Conservation (phyloP, 1,284 basidiomycete species). For the Gymnopus androsaceus region DNA sequence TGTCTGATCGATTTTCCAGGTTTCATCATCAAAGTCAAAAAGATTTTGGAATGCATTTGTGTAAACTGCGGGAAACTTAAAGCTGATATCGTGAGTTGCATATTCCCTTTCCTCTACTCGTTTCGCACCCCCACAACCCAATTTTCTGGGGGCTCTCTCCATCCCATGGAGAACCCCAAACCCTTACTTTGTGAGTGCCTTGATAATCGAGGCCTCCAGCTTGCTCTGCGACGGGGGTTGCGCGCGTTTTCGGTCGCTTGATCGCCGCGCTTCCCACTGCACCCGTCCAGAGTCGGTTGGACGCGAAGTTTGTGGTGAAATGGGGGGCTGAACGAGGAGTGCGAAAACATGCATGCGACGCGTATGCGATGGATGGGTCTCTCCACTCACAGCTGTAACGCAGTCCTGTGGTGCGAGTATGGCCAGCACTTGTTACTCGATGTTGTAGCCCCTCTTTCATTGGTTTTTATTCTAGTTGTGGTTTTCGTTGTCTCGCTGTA, state of each 20-base stretch:
- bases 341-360: slow-evolving; percentile 55
- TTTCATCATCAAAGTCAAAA: slow-evolving; percentile 99
- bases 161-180: slow-evolving; percentile 85
- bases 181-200: slow-evolving; percentile 75
- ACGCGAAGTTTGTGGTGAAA: slow-evolving; percentile 87
- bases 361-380: slow-evolving; percentile 45
- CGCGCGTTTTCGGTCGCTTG: slow-evolving; percentile 88
- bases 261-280: slow-evolving; percentile 76
- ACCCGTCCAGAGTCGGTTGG: slow-evolving; percentile 73
- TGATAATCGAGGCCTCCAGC: slow-evolving; percentile 79
- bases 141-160: slow-evolving; percentile 96
- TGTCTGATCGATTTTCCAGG: slow-evolving; percentile 49
- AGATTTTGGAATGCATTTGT: slow-evolving; percentile 98
- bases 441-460: slow-evolving; percentile 52
- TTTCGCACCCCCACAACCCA: slow-evolving; percentile 87
- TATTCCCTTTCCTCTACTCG: slow-evolving; percentile 77
- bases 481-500: slow-evolving; percentile 38
- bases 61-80: slow-evolving; percentile 98
- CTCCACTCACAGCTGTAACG: slow-evolving; percentile 59
- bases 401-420: slow-evolving; percentile 52
- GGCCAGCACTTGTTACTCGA: slow-evolving; percentile 63
- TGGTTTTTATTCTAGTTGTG: too few relatives aligned
- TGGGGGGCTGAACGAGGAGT: slow-evolving; percentile 93
- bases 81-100: slow-evolving; percentile 90
- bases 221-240: slow-evolving; percentile 60